Conservation (phyloP, 495 filamentous ascomycete genomes). For the Pyrenopolyporus hunteri region DNA sequence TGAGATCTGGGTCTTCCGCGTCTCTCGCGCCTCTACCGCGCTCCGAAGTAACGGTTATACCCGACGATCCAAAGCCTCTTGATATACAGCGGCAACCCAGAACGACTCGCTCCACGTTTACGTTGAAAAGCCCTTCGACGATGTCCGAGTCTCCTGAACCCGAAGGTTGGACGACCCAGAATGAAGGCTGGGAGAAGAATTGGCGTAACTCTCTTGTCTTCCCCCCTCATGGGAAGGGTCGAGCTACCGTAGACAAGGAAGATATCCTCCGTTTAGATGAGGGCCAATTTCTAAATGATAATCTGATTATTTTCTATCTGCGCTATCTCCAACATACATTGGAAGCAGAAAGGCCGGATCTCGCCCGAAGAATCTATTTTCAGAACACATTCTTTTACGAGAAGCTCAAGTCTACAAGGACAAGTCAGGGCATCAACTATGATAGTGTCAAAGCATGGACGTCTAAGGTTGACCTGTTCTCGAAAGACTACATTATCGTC, state of each 20-base stretch:
- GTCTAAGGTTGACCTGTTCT: conserved; percentile 80
- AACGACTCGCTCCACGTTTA: conserved; percentile 30
- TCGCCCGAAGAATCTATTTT: conserved; percentile 74
- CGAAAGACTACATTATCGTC: conserved; percentile 86
- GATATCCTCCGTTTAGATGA: conserved; percentile 84
- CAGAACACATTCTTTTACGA: conserved; percentile 93
- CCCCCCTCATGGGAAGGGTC: conserved; percentile 69
- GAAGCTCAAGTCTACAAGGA: conserved; percentile 65
- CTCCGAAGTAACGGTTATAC: background rate
- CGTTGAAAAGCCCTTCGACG: conserved; percentile 2
- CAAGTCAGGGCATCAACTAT: conserved; percentile 69
- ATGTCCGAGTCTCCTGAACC: conserved; percentile 17
- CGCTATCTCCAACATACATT: conserved; percentile 72
- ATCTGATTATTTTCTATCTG: conserved; percentile 85
- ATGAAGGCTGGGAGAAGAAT: conserved; percentile 49
- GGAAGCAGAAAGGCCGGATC: conserved; percentile 58
- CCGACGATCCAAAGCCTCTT: background rate
- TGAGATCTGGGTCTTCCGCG: conserved; percentile 11
- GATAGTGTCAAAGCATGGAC: conserved; percentile 89
- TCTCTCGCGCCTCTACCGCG: background rate
- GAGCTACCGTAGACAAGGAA: conserved; percentile 74
- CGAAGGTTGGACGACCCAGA: conserved; percentile 51
- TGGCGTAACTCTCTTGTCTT: conserved; percentile 71
- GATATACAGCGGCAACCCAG: conserved; percentile 4
- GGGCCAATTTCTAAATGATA: conserved; percentile 91